Evolutionary conservation across 1,284 basidiomycete species (phyloP).

Genomic region (Apiotrichum gamsii): DNA sequence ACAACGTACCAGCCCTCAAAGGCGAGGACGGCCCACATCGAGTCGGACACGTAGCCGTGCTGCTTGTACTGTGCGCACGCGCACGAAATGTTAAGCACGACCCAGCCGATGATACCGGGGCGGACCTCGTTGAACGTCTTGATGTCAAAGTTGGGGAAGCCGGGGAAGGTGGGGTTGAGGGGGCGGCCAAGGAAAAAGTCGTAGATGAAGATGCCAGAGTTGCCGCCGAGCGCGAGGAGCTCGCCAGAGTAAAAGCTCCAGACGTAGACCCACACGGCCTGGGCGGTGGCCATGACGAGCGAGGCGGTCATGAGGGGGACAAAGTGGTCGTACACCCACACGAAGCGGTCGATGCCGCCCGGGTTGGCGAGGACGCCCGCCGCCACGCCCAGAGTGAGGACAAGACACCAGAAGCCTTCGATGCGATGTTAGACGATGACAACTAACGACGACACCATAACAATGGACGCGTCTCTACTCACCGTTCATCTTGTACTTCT

Average conservation of each 20-base stretch:
- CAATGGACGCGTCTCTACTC: no score
- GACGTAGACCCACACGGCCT: slow-evolving; percentile 68
- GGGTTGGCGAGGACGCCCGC: slow-evolving; percentile 59
- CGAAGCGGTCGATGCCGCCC: slow-evolving; percentile 71
- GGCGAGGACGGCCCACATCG: slow-evolving; percentile 79
- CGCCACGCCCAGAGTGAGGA: slow-evolving; percentile 67
- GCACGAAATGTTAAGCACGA: slow-evolving; percentile 84
- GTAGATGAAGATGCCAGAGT: slow-evolving; percentile 80
- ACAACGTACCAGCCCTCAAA: slow-evolving; percentile 86
- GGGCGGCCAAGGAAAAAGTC: slow-evolving; percentile 97
- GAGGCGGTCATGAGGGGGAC: slow-evolving; percentile 81
- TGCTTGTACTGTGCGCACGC: slow-evolving; percentile 82
- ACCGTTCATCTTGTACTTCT: slow-evolving; percentile 95
- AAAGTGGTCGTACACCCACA: slow-evolving; percentile 89
- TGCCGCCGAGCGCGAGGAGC: slow-evolving; percentile 84
- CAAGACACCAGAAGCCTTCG: slow-evolving; percentile 79
- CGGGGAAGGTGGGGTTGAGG: slow-evolving; percentile 68
- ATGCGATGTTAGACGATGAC: no score
- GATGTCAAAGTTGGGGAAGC: slow-evolving; percentile 68
- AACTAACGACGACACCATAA: no score
- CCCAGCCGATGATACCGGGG: slow-evolving; percentile 93
- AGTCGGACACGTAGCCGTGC: slow-evolving; percentile 70
- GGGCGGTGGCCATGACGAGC: slow-evolving; percentile 67
- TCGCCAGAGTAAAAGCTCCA: slow-evolving; percentile 59
- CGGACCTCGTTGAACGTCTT: slow-evolving; percentile 96